Conservation (phyloP, 148 eudicot genomes). For the Spergularia marina region DNA sequence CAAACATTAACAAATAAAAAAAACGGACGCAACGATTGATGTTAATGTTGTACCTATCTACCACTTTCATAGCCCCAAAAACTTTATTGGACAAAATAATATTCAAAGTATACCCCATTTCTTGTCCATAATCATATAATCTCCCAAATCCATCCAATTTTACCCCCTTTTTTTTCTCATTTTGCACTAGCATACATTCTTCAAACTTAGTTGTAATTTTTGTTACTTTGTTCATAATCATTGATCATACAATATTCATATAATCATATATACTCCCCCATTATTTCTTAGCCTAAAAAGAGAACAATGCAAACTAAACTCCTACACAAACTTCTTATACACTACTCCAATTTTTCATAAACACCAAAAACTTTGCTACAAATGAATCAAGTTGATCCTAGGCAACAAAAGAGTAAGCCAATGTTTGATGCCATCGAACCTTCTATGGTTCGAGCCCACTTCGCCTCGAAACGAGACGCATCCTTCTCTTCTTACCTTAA, state of each 20-base stretch:
- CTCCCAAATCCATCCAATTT: slow-evolving; percentile 14
- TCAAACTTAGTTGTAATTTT: slow-evolving; percentile 27
- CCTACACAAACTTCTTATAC: not conserved
- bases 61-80: slow-evolving; percentile 16
- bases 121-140: slow-evolving; percentile 5
- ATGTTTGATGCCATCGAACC: slow-evolving; percentile 29
- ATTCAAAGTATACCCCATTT: slow-evolving; percentile 19
- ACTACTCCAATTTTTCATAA: not conserved
- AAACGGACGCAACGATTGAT: not conserved
- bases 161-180: slow-evolving; percentile 4
- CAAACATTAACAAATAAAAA: too few relatives aligned
- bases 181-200: slow-evolving; percentile 17
- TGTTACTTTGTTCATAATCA: slow-evolving; percentile 26
- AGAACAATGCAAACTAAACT: not conserved
- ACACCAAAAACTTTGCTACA: slow-evolving; percentile 4
- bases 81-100: slow-evolving; percentile 9
- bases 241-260: slow-evolving; percentile 19
- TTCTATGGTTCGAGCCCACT: slow-evolving; percentile 34
- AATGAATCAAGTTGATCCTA: slow-evolving; percentile 23
- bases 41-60: slow-evolving; percentile 20
- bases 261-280: slow-evolving; percentile 16
- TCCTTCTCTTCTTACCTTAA: slow-evolving; percentile 45
- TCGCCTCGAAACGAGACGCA: slow-evolving; percentile 31
- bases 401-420: slow-evolving; percentile 26
- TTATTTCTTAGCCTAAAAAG: not conserved